Percentiles rank a stretch among this genome's conserved stretches.
Conservation (phyloP, 148 eudicot genomes). For the Gaultheria prostrata region DNA sequence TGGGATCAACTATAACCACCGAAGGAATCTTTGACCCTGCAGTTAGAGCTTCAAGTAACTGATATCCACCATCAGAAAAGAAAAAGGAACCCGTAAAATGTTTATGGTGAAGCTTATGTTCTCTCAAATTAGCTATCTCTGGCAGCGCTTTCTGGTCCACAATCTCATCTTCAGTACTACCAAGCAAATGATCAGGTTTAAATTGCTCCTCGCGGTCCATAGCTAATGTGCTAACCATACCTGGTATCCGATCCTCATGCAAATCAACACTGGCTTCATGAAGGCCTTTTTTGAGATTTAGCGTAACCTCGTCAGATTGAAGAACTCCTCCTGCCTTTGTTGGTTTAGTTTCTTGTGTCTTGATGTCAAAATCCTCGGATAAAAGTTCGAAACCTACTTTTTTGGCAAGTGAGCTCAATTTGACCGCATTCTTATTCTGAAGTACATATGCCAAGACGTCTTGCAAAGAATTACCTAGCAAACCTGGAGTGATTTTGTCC, state of each 20-base stretch:
- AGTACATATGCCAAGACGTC: slow-evolving; percentile 64
- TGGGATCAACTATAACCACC: slow-evolving; percentile 74
- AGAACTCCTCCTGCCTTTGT: slow-evolving; percentile 28
- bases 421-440: slow-evolving; percentile 46
- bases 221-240: slow-evolving; percentile 18
- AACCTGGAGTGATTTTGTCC: slow-evolving; percentile 37
- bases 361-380: slow-evolving; percentile 73
- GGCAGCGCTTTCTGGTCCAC: slow-evolving; percentile 24
- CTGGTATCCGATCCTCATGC: slow-evolving; percentile 22
- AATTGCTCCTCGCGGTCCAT: slow-evolving; percentile 18
- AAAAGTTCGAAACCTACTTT: slow-evolving; percentile 87
- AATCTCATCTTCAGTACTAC: slow-evolving; percentile 27
- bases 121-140: slow-evolving; percentile 22
- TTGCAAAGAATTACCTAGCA: slow-evolving; percentile 60
- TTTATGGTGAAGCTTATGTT: slow-evolving; percentile 23
- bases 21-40: slow-evolving; percentile 53
- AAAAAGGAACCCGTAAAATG: slow-evolving; percentile 50
- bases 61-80: slow-evolving; percentile 64
- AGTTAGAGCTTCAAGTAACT: slow-evolving; percentile 64
- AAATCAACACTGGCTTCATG: slow-evolving; percentile 23
- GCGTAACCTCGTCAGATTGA: slow-evolving; percentile 29
- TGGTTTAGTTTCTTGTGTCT: slow-evolving; percentile 39
- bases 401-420: slow-evolving; percentile 74
- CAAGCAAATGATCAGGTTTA: slow-evolving; percentile 21
- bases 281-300: slow-evolving; percentile 27